phyloP scores from a whole-genome alignment of 768 basidiomycete species.

The Coprinellus micaceus region DNA sequence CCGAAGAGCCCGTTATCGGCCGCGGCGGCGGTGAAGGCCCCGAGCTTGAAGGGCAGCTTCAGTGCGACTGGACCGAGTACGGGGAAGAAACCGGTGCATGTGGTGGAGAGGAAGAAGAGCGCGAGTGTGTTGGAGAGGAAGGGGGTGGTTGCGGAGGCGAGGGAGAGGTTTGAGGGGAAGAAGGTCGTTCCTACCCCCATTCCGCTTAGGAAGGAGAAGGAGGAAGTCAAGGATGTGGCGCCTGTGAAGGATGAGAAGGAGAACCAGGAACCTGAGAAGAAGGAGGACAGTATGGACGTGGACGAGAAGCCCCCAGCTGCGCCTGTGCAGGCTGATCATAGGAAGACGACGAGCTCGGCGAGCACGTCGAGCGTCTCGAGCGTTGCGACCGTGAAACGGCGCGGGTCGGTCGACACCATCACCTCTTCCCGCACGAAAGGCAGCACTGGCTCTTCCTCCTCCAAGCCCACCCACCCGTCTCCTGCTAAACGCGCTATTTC shows the following conservation, averaged over 20 bases:
- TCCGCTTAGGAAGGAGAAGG: slow-evolving; percentile 1
- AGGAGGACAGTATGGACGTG: slow-evolving; percentile 10
- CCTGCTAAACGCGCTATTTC: not conserved
- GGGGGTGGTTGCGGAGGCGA: too few relatives aligned
- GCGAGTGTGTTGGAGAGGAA: slow-evolving; percentile 23
- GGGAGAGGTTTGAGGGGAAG: slow-evolving; percentile 11
- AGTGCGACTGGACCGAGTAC: too few relatives aligned
- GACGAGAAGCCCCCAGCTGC: slow-evolving; percentile 8
- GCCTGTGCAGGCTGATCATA: slow-evolving; percentile 31
- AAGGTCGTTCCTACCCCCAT: not conserved
- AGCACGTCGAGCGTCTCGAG: slow-evolving; percentile 42
- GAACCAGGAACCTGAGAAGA: slow-evolving; percentile 11
- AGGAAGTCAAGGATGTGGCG: not conserved
- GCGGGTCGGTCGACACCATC: slow-evolving; percentile 45
- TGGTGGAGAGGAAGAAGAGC: slow-evolving; percentile 28
- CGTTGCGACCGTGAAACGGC: slow-evolving; percentile 37
- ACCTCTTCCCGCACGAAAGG: slow-evolving; percentile 13
- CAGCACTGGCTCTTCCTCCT: not conserved
- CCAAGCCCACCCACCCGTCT: slow-evolving; percentile 1
- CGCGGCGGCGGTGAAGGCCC: slow-evolving; percentile 3
- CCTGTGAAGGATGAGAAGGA: slow-evolving; percentile 3
- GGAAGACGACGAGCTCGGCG: slow-evolving; percentile 42
- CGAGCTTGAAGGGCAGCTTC: slow-evolving; percentile 12
- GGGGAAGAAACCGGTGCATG: too few relatives aligned
- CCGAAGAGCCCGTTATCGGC: too few relatives aligned